Base-by-base conservation (phyloP, 345 rosid genomes). In the Eucalyptus pauciflora region DNA sequence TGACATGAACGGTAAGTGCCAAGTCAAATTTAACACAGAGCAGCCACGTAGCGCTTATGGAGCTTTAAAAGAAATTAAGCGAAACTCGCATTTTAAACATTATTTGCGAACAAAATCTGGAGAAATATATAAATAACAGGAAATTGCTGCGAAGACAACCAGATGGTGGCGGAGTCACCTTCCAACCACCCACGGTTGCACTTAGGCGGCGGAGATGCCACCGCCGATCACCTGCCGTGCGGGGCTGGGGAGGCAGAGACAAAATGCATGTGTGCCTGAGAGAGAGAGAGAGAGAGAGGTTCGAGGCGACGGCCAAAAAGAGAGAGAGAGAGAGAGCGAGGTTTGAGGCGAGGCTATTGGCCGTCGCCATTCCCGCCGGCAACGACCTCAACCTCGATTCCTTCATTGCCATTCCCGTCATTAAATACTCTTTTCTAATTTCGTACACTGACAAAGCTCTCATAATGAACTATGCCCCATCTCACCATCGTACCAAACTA, bases 41-140 rank as follows among this genome's bases (percentile, higher is more conserved):
- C 33, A 12, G 17, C 33, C 69, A 29, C 5, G 2, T 1, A 13
- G 31, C 17, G 69, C 33, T 62, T 62, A 27, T 27, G 69, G 69
- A 62, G 4, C 8, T 62, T 62, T 22, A 29, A 29, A 60, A 29
- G 14, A 29, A 29, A 62, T 62, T 62, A 27, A 62, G n/a, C n/a
- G 0, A 62, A 27, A 62, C 6, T 62, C 31, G 4, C 31, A 27
- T 62, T 27, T 62, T 62, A 0, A 13, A 27, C 69, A 13, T 62
- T 62, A 62, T 27, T 27, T 29, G 33, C 0, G 0, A 62, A 27
- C 4, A 62, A 3, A 62, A 27, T 62, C 33, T 0, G 16, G 4
- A 62, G 31, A 52, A 20, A 20, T 52, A 18, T 0, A 18, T 3
- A 52, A 52, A 52, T 1, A n/a, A 14, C 4, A 15, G 5, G 76